Evolutionary conservation across 73 alveolate species (phyloP).

Genomic region (Paramecium tetraurelia): DNA sequence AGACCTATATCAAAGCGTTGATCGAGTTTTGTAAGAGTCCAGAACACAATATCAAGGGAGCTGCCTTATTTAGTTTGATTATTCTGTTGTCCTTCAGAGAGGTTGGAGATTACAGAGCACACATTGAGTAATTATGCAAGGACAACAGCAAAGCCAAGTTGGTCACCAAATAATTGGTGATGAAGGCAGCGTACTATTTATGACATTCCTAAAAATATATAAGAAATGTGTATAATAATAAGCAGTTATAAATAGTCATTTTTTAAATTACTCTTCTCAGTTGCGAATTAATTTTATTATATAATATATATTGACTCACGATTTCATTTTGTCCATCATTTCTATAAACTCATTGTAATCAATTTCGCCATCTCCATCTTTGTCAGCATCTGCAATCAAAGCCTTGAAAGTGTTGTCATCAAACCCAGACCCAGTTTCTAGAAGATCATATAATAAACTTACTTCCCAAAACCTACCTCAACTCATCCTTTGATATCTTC

Average conservation of each 20-base stretch:
- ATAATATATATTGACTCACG: neutral
- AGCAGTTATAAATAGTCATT: no score
- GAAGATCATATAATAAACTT: neutral
- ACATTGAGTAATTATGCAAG: neutral
- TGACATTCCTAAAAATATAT: neutral
- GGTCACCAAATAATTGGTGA: neutral
- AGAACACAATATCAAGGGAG: slow-evolving; percentile 34
- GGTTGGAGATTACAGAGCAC: neutral
- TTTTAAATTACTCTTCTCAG: neutral
- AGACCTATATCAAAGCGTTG: slow-evolving; percentile 1
- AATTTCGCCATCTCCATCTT: slow-evolving; percentile 79
- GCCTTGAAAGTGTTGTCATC: slow-evolving; percentile 61
- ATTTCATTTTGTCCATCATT: slow-evolving; percentile 64
- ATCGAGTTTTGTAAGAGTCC: slow-evolving; percentile 45
- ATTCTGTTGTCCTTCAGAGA: slow-evolving; percentile 15
- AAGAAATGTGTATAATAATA: neutral
- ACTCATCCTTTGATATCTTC: slow-evolving; percentile 66
- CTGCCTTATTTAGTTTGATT: slow-evolving; percentile 47
- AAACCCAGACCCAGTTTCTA: neutral
- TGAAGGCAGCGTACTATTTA: slow-evolving; percentile 28
- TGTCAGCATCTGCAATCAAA: slow-evolving; percentile 67
- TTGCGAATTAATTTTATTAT: neutral
- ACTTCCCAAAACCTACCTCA: slow-evolving; percentile 60
- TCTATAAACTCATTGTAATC: slow-evolving; percentile 71
- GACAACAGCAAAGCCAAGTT: neutral